Base-by-base conservation (phyloP, 2,329 filamentous ascomycete genomes). In the Setomelanomma holmii region DNA sequence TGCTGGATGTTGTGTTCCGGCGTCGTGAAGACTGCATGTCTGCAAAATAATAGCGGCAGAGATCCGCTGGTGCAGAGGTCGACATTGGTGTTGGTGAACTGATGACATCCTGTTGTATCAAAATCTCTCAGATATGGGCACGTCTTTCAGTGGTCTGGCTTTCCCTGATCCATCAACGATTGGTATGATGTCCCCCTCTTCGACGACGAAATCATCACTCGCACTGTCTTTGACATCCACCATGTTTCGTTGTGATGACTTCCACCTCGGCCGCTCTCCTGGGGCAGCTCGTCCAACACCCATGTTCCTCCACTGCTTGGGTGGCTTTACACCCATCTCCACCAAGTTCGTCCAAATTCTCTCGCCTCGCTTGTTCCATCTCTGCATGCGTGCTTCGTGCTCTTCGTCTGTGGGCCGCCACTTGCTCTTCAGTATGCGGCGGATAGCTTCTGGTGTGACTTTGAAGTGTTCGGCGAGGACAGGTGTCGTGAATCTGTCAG, bases 381-480 rank as follows among this genome's bases (percentile, higher is more conserved):
- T 63, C 49, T 64, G 53, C 59, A 75, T 64, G 33, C 79, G 66
- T 5, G 76, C 73, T 21, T 79, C 77, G 14, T 73, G 63, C 53
- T 82, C 78, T 34, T 77, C 75, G 41, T 81, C 67, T 6, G 71
- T 79, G 3, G 90, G 87, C 64, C 76, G 76, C 88, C 90, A 95
- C 54, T 90, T 92, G 72, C 84, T 86, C 78, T 85, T 91, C 56
- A 99, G 78, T 45, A 99, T 96, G 30, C 95, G 85, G 10, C 93
- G 86, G 53, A 98, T 90, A 1, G 87, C 90, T 72, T 99, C 95
- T 2, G 90, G 81, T 0, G 91, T 92, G n/a, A 97, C 81, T 72
- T 92, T 82, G 75, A 98, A 99, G 63, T 91, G 86, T 1, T 86
- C 69, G 0, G 93, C 86, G 12, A 98, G 85, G 27, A 86, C 82